Conservation (phyloP, 2,329 filamentous ascomycete genomes). For the Trichothecium sympodiale region DNA sequence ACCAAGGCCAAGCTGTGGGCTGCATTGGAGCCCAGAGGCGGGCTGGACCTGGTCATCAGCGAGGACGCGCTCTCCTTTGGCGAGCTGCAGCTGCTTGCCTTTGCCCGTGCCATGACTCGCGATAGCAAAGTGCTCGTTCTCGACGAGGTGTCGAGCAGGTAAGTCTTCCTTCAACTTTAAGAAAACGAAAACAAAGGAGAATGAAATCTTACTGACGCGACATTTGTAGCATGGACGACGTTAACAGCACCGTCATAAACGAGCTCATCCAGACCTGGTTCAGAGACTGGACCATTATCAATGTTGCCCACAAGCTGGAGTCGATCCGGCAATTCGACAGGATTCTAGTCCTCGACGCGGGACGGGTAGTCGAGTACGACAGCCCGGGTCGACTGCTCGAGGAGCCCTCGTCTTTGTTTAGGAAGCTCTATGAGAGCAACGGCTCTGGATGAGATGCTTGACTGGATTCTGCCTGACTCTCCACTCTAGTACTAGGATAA, state of each 20-base stretch:
- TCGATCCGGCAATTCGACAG: constrained; percentile 36
- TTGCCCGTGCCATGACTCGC: constrained; percentile 29
- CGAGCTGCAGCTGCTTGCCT: constrained; percentile 40
- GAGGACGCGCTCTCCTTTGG: constrained; percentile 37
- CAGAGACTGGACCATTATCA: constrained; percentile 32
- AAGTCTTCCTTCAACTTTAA: background rate
- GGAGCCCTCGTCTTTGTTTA: too few relatives aligned
- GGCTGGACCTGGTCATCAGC: constrained; percentile 22
- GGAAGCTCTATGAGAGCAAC: too few relatives aligned
- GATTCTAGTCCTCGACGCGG: constrained; percentile 39
- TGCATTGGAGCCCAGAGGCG: constrained; percentile 12
- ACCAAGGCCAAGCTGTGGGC: constrained; percentile 15
- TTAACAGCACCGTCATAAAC: constrained; percentile 8
- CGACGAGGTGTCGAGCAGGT: constrained; percentile 21
- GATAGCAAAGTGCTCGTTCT: constrained; percentile 22
- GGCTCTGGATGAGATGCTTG: too few relatives aligned
- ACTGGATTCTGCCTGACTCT: too few relatives aligned
- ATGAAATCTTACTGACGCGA: background rate
- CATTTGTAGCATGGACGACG: constrained; percentile 8
- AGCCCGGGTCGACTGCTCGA: too few relatives aligned
- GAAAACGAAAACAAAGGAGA: too few relatives aligned
- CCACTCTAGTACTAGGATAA: too few relatives aligned
- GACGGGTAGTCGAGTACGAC: constrained; percentile 33
- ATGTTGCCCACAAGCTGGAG: constrained; percentile 16
- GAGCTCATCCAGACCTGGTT: constrained; percentile 10